Percentiles rank a stretch among this genome's conserved stretches.
Conservation (phyloP, 148 eudicot species). For the Camellia sinensis region DNA sequence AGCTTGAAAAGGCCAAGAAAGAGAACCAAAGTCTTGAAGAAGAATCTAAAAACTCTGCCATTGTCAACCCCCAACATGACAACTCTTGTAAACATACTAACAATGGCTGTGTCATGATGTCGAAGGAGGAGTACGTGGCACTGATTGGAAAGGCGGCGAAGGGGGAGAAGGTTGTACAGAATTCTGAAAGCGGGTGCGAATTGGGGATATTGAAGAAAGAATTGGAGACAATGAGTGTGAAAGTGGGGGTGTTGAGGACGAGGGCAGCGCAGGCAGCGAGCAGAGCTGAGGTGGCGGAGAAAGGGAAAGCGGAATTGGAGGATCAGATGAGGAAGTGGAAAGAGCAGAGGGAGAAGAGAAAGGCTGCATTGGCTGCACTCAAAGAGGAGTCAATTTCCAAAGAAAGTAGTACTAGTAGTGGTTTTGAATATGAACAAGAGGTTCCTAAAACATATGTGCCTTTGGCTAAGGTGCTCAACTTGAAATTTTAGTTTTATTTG, state of each 20-base stretch:
- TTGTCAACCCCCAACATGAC: no score
- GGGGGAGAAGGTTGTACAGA: background rate
- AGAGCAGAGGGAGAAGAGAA: constrained; percentile 24
- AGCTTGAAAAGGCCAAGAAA: constrained; percentile 27
- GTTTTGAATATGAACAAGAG: background rate
- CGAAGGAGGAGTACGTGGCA: constrained; percentile 2
- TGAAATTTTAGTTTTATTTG: background rate
- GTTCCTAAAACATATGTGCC: constrained; percentile 1
- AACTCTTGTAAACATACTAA: background rate
- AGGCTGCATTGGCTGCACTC: constrained; percentile 33
- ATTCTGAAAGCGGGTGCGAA: background rate
- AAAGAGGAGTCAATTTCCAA: constrained; percentile 19
- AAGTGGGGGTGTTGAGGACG: constrained; percentile 29
- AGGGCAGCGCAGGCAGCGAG: constrained; percentile 35
- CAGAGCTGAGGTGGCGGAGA: constrained; percentile 42
- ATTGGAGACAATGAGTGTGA: constrained; percentile 22
- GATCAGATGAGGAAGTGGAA: constrained; percentile 25
- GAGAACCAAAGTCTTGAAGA: constrained; percentile 17
- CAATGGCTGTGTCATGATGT: constrained; percentile 6
- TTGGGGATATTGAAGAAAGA: background rate
- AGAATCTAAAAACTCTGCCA: background rate
- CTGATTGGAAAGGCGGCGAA: background rate
- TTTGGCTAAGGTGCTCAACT: constrained; percentile 7
- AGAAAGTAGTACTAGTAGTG: constrained; percentile 5
- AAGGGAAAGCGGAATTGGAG: constrained; percentile 26